These are phyloP conservation scores for Mrakia frigida DNA, from an alignment of 768 basidiomycete genomes.

Conservation along the genomic window DNA sequence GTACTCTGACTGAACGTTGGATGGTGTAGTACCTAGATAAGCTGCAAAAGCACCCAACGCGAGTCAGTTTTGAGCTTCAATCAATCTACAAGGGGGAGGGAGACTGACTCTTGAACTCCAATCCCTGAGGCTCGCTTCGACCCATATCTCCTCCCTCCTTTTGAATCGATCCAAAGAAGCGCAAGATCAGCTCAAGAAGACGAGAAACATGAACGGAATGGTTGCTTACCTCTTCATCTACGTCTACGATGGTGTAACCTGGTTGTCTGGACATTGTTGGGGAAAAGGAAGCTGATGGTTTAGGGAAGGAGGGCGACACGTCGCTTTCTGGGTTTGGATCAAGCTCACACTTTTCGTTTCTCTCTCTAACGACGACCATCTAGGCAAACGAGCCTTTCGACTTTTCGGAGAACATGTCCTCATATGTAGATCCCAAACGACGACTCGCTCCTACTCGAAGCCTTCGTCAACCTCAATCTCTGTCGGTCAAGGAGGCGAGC, in stretches of 20 bases:
- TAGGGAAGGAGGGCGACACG: neutral
- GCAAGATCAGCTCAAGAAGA: neutral
- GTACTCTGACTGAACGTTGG: conserved; percentile 10
- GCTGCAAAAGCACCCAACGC: neutral
- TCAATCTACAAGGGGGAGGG: neutral
- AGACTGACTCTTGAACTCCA: conserved; percentile 13
- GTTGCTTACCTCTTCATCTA: conserved; percentile 18
- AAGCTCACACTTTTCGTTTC: neutral
- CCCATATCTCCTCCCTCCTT: conserved; percentile 21
- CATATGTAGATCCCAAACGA: neutral
- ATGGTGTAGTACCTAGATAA: conserved; percentile 17
- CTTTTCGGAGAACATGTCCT: neutral
- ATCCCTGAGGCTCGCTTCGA: neutral
- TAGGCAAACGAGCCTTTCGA: neutral
- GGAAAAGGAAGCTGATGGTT: neutral
- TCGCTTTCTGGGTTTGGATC: neutral
- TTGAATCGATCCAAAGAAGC: neutral
- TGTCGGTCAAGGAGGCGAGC: conserved; percentile 8
- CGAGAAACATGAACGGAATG: no score
- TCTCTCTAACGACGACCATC: neutral
- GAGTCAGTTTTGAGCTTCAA: neutral
- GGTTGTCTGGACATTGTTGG: conserved; percentile 25
- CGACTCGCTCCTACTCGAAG: neutral
- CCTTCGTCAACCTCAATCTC: conserved; percentile 11
- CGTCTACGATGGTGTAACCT: conserved; percentile 31